A percentile compares a stretch with the other conserved stretches of the same genome.
Evolutionary conservation across 805 yeast genomes (phyloP).

Genomic region (Zygoascus ofunaensis): DNA sequence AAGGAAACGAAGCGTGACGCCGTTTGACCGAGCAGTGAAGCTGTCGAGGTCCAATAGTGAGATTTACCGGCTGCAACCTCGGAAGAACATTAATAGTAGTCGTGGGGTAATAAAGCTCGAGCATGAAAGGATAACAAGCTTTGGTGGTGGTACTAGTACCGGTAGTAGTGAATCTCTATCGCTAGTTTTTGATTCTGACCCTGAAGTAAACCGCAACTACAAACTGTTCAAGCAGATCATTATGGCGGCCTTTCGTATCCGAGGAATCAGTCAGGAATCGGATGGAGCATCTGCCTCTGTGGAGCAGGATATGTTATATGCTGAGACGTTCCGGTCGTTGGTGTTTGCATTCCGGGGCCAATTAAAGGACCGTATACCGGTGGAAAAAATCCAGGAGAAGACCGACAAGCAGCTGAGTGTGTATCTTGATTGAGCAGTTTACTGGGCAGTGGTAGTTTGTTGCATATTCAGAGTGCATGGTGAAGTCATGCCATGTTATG

Average conservation of each 20-base stretch:
- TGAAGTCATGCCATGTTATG: no score
- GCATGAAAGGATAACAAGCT: not conserved
- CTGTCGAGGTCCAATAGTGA: not conserved
- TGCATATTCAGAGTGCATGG: no score
- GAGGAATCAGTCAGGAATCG: slow-evolving; percentile 26
- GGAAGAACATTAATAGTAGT: not conserved
- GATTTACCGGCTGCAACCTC: not conserved
- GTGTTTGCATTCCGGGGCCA: slow-evolving; percentile 22
- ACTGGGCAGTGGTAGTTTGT: no score
- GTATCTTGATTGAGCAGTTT: slow-evolving; percentile 5
- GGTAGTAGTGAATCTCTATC: not conserved
- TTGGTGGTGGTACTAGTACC: not conserved
- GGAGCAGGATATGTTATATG: slow-evolving; percentile 23
- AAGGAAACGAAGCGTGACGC: not conserved
- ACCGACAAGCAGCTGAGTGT: slow-evolving; percentile 16
- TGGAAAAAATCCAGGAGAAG: slow-evolving; percentile 15
- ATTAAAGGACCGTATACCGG: not conserved
- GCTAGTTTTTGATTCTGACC: not conserved
- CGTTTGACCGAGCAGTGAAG: not conserved
- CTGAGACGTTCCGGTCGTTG: slow-evolving; percentile 21
- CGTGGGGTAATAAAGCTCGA: not conserved
- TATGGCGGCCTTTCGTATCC: slow-evolving; percentile 29
- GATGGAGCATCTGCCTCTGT: slow-evolving; percentile 10
- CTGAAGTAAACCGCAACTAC: not conserved
- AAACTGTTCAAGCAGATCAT: slow-evolving; percentile 22